phyloP scores from a whole-genome alignment of 1,284 basidiomycete species.

The Marasmius tenuissimus region DNA sequence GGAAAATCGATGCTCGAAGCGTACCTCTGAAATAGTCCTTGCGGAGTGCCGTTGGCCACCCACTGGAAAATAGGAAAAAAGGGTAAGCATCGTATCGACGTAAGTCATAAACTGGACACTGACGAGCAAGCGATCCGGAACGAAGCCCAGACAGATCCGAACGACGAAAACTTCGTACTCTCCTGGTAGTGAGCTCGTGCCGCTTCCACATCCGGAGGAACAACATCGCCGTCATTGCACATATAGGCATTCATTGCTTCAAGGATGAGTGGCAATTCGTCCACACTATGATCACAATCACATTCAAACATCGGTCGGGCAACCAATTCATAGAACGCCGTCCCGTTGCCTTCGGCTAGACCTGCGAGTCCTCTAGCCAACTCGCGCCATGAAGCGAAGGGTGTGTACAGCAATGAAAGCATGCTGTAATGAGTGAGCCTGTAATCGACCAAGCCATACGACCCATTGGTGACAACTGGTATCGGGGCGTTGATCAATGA shows the following conservation, averaged over 20 bases:
- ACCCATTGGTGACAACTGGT: slow-evolving; percentile 21
- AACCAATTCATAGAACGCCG: slow-evolving; percentile 24
- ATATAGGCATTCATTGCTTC: slow-evolving; percentile 31
- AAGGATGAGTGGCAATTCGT: slow-evolving; percentile 21
- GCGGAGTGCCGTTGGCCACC: slow-evolving; percentile 10
- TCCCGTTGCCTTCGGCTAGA: slow-evolving; percentile 34
- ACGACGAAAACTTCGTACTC: slow-evolving; percentile 8
- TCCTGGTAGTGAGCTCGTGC: slow-evolving; percentile 28
- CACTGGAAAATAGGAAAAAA: background rate
- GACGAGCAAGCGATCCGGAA: background rate
- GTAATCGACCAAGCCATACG: slow-evolving; percentile 18
- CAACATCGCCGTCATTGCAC: slow-evolving; percentile 40
- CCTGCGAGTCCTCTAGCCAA: slow-evolving; percentile 38
- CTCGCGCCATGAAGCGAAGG: slow-evolving; percentile 24
- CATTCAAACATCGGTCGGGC: background rate
- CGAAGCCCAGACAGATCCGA: background rate
- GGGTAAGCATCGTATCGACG: background rate
- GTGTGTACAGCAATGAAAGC: slow-evolving; percentile 35
- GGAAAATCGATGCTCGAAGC: background rate
- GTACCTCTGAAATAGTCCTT: slow-evolving; percentile 33
- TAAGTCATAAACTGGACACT: background rate
- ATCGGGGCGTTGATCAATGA: slow-evolving; percentile 17
- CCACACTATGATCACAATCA: background rate
- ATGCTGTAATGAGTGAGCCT: slow-evolving; percentile 24
- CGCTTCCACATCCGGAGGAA: slow-evolving; percentile 28